phyloP scores from a whole-genome alignment of 164 flowering plant species.

The Kingdonia uniflora region DNA sequence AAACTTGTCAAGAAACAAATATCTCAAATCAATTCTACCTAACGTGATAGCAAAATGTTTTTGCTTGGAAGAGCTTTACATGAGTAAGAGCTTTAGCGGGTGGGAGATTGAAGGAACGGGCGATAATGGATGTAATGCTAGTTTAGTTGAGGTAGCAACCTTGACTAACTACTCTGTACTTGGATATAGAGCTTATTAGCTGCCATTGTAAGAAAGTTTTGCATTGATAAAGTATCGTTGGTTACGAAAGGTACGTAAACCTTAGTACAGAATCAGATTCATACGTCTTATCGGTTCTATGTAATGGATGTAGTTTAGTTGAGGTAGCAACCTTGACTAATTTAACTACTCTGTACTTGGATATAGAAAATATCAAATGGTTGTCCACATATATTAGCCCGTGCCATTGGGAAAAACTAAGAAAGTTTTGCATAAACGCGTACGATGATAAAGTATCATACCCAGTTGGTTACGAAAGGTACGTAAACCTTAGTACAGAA shows the following conservation, averaged over 20 bases:
- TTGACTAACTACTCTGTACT: too few relatives aligned
- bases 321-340: background rate
- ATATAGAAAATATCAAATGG: background rate
- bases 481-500: background rate
- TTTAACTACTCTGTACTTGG: background rate
- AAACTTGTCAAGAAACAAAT: background rate
- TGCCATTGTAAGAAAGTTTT: too few relatives aligned
- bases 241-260: too few relatives aligned
- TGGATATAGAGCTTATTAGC: too few relatives aligned
- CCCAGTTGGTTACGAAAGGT: background rate
- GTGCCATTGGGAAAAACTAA: background rate
- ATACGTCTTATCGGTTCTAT: too few relatives aligned
- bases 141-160: too few relatives aligned
- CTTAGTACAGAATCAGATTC: too few relatives aligned
- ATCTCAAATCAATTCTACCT: background rate
- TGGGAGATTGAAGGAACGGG: background rate
- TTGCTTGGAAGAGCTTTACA: constrained; percentile 4
- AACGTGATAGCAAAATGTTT: background rate
- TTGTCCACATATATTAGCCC: background rate
- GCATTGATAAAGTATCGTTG: too few relatives aligned
- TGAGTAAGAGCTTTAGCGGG: background rate
- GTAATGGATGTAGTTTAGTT: too few relatives aligned
- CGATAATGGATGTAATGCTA: background rate
- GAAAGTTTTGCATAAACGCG: background rate
- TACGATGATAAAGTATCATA: background rate